phyloP scores from a whole-genome alignment of 208 protist genomes.

The Trypanosoma mega region DNA sequence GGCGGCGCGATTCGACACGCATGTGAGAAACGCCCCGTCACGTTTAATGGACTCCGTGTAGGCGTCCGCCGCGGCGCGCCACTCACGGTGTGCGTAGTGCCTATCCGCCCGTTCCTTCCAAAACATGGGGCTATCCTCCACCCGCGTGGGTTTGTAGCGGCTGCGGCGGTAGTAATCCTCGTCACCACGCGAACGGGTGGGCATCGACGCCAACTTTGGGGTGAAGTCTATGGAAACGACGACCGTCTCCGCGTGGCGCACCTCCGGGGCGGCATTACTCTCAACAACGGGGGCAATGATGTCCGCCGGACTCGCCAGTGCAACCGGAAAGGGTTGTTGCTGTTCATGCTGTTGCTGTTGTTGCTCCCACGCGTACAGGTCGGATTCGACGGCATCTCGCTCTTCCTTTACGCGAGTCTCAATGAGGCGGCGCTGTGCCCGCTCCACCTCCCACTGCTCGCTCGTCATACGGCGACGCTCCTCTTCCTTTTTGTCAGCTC shows the following conservation, averaged over 20 bases:
- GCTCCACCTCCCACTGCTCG: conserved; percentile 91
- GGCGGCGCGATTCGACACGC: conserved; percentile 87
- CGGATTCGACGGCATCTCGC: conserved; percentile 52
- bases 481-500: conserved; percentile 62
- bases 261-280: conserved; percentile 21
- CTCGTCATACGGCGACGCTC: conserved; percentile 85
- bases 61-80: conserved; percentile 73
- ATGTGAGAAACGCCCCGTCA: conserved; percentile 89
- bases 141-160: conserved; percentile 87
- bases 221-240: conserved; percentile 87
- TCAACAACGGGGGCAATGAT: conserved; percentile 2
- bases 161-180: conserved; percentile 92
- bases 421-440: conserved; percentile 70
- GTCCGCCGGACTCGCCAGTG: conserved; percentile 13
- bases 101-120: conserved; percentile 90
- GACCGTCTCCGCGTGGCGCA: conserved; percentile 74
- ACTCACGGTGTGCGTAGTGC: conserved; percentile 71
- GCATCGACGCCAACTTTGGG: conserved; percentile 72
- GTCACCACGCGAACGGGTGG: conserved; percentile 83
- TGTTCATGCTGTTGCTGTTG: conserved; percentile 11
- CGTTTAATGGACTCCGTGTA: conserved; percentile 93
- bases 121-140: conserved; percentile 92
- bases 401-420: conserved; percentile 73
- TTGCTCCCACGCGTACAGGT: conserved; percentile 80
- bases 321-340: background rate